Base-by-base conservation (phyloP, 73 alveolate genomes). In the Paramecium caudatum region DNA sequence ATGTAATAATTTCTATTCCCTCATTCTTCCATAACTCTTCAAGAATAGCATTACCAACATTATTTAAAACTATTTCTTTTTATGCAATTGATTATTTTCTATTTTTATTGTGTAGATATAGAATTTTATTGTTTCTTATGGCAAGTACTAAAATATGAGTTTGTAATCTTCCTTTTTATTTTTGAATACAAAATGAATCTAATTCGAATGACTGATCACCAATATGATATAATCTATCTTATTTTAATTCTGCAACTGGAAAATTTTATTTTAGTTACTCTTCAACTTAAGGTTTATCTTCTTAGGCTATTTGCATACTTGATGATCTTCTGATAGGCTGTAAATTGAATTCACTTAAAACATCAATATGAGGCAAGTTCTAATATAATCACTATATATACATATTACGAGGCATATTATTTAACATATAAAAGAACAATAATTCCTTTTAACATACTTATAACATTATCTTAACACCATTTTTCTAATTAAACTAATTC, bases 371-470 rank as follows among this genome's bases (percentile, higher is more conserved):
- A 55, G 80, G 80, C 10, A 37, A 55, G n/a, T 55, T 55, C 80
- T 55, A 55, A 10, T 12, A 23, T 55, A 55, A 12, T 19, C 30
- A 5, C 9, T 19, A 0, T 12, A 10, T 19, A 27, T 55, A 55
- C 80, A 55, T 55, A 23, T 23, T 55, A 19, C 30, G 23, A 9
- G 30, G 80, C 9, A 10, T 2, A 55, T 55, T 55, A 5, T 5
- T 55, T 27, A 27, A 55, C 80, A 55, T 55, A 55, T 1, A 55
- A 9, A 1, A 65, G 47, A 33, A 65, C 39, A 32, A 65, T 15
- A 30, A 65, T 65, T 65, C 83, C 83, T 65, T 65, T 65, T 25
- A 25, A 65, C 1, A 65, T 33, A 65, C 34, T 65, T 15, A 65
- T 33, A 4, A 32, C 2, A 65, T 65, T 30, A 12, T 65, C 32